These are phyloP conservation scores for Coniferiporia sulphurascens DNA, from an alignment of 1,284 basidiomycete genomes.

Conservation along the genomic window DNA sequence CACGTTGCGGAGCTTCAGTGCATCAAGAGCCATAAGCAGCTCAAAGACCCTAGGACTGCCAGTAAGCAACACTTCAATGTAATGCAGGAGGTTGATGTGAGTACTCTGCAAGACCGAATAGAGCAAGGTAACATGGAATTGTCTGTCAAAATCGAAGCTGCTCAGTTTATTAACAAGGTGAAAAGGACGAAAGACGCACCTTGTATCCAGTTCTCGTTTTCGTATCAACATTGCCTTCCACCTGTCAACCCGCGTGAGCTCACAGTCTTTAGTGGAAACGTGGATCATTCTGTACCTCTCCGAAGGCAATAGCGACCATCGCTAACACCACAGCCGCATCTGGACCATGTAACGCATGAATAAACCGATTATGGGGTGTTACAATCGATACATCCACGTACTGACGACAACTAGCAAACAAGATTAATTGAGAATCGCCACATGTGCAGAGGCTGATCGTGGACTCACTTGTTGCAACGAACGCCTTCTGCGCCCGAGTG, in stretches of 20 bases:
- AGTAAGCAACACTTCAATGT: conserved; percentile 46
- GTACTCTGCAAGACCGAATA: conserved; percentile 78
- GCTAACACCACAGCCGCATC: conserved; percentile 47
- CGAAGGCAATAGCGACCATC: conserved; percentile 39
- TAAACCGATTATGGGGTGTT: background rate
- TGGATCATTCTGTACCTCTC: conserved; percentile 23
- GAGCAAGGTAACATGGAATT: conserved; percentile 76
- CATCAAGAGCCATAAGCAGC: conserved; percentile 36
- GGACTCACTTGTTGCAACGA: conserved; percentile 45
- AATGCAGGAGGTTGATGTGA: conserved; percentile 18
- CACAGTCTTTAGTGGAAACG: background rate
- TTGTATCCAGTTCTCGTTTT: conserved; percentile 41
- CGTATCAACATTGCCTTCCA: conserved; percentile 48
- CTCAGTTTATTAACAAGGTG: background rate
- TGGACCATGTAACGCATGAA: conserved; percentile 21
- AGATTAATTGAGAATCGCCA: conserved; percentile 29
- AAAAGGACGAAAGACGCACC: conserved; percentile 29
- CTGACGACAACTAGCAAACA: conserved; percentile 13
- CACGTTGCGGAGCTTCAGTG: conserved; percentile 66
- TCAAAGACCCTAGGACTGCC: conserved; percentile 21
- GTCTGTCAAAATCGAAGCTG: conserved; percentile 42
- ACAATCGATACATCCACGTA: background rate
- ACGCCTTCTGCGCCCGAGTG: conserved; percentile 23
- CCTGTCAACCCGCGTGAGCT: conserved; percentile 33
- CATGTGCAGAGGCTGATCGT: conserved; percentile 9